phyloP scores from a whole-genome alignment of 768 basidiomycete genomes.

The Suillus occidentalis region DNA sequence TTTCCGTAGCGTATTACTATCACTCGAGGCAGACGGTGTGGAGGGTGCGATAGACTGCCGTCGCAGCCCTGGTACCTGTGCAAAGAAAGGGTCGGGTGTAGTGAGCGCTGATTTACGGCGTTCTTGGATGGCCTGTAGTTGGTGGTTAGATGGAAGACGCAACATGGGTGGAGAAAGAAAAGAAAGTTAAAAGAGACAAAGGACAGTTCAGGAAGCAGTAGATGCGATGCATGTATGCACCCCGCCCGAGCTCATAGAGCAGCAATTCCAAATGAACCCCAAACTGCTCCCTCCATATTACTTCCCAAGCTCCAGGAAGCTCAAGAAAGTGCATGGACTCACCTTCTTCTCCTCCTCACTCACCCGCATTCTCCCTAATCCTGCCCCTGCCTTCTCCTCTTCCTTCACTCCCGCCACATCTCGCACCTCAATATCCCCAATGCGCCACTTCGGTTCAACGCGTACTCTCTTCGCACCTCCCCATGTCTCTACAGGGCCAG shows the following conservation, averaged over 20 bases:
- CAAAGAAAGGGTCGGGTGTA: slow-evolving; percentile 49
- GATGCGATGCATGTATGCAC: not conserved
- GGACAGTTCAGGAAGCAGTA: not conserved
- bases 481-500: slow-evolving; percentile 32
- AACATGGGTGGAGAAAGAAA: not conserved
- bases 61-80: slow-evolving; percentile 52
- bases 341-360: slow-evolving; percentile 21
- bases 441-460: slow-evolving; percentile 54
- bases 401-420: slow-evolving; percentile 1
- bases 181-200: not conserved
- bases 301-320: not conserved
- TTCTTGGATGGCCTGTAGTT: slow-evolving; percentile 55
- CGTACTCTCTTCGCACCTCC: slow-evolving; percentile 38
- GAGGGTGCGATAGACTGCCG: slow-evolving; percentile 22
- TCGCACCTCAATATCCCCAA: slow-evolving; percentile 43
- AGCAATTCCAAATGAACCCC: not conserved
- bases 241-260: not conserved
- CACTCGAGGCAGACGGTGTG: not conserved
- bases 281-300: not conserved
- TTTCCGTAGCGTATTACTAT: not conserved
- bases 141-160: no score
- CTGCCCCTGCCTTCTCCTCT: slow-evolving; percentile 10
- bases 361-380: slow-evolving; percentile 5
- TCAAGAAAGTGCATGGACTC: not conserved
- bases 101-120: slow-evolving; percentile 58